These are phyloP conservation scores for Mikania micrantha DNA, from an alignment of 129 eudicot genomes.

Conservation along the genomic window DNA sequence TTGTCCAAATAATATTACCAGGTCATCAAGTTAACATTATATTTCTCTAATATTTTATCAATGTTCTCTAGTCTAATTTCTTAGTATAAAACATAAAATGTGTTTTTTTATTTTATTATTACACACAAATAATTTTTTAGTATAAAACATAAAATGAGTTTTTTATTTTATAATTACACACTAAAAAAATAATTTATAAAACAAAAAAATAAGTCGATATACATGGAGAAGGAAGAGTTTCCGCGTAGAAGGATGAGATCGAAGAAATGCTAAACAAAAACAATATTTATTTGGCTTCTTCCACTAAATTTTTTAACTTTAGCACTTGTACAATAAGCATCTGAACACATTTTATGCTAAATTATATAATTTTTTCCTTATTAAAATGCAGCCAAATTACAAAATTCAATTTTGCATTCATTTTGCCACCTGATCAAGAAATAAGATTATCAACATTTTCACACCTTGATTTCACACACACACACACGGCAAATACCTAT, in stretches of 20 bases:
- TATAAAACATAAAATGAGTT: no score
- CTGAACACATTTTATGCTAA: conserved; percentile 15
- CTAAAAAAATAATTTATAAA: no score
- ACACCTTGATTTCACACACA: conserved; percentile 59
- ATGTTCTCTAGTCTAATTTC: no score
- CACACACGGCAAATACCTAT: conserved; percentile 18
- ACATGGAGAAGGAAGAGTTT: not conserved
- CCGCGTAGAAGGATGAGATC: conserved; percentile 34
- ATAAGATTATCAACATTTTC: conserved; percentile 25
- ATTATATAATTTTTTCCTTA: not conserved
- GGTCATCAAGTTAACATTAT: no score
- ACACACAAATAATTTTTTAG: no score
- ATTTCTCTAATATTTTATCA: no score
- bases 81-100: no score
- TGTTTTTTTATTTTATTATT: no score
- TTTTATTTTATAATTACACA: no score
- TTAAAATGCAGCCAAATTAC: conserved; percentile 7
- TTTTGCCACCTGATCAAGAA: conserved; percentile 9
- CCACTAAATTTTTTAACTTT: not conserved
- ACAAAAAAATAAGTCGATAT: not conserved
- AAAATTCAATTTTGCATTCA: conserved; percentile 16
- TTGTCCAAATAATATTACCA: no score
- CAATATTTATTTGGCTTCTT: not conserved
- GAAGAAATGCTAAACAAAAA: not conserved
- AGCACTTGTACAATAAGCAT: not conserved